phyloP scores from a whole-genome alignment of 257 asterid species.

The Linaria vulgaris region DNA sequence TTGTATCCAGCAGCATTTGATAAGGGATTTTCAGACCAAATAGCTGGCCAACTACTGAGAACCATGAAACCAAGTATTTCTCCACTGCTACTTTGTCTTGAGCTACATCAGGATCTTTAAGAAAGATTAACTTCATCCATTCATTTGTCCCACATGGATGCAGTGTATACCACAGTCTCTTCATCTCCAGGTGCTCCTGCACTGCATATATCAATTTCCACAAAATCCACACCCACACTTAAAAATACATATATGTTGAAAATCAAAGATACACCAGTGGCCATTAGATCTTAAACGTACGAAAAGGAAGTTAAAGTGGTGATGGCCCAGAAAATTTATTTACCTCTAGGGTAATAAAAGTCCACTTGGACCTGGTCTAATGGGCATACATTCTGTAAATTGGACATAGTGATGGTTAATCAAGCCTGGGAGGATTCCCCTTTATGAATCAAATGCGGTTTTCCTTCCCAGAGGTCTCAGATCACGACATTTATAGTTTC shows the following conservation, averaged over 20 bases:
- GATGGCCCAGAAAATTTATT: too few species aligned
- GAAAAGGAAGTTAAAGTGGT: too few species aligned
- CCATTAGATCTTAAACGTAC: too few species aligned
- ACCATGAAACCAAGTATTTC: slow-evolving; percentile 68
- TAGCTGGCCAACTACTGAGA: slow-evolving; percentile 71
- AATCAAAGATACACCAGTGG: too few species aligned
- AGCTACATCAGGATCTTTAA: slow-evolving; percentile 33
- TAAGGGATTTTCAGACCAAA: slow-evolving; percentile 66
- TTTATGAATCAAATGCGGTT: too few species aligned
- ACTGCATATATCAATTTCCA: slow-evolving; percentile 17
- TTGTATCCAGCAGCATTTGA: slow-evolving; percentile 43
- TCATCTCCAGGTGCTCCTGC: slow-evolving; percentile 80
- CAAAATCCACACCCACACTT: not conserved
- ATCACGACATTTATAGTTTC: too few species aligned
- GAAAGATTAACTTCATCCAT: slow-evolving; percentile 78
- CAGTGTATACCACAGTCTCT: slow-evolving; percentile 75
- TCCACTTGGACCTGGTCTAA: too few species aligned
- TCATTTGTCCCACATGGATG: slow-evolving; percentile 94
- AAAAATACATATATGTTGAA: not conserved
- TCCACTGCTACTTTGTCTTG: slow-evolving; percentile 31
- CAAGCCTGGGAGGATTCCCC: too few species aligned
- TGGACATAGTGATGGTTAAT: too few species aligned
- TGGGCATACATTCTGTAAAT: too few species aligned
- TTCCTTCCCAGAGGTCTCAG: too few species aligned
- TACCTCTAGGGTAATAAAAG: too few species aligned